Base-by-base conservation (phyloP, 2,329 filamentous ascomycete genomes). In the Chaetoscypha palmicola region DNA sequence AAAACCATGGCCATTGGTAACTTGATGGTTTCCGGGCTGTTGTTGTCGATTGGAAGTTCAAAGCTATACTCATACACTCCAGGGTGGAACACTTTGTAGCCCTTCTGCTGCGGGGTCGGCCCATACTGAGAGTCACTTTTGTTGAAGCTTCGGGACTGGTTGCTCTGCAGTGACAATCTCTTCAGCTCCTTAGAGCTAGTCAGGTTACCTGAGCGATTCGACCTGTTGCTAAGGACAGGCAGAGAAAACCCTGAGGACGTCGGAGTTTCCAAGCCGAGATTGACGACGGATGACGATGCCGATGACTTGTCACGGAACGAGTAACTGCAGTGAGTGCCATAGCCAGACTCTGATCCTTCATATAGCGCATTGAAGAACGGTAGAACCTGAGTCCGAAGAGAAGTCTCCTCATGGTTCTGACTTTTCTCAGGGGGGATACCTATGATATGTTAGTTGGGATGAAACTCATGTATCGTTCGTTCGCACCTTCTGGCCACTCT, bases 401-500 rank as follows among this genome's bases (percentile, higher is more conserved):
- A 86, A 54, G 92, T 85, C 50, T 87, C 85, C 60, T 97, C 89
- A 57, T 79, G 83, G 41, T 87, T 80, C 31, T 94, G 86, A 1
- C 83, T 75, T 64, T 94, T 95, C 45, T 83, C 75, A 0, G 90
- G 89, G 2, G 92, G 91, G 22, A 97, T 92, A 39, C 89, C 79
- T 80, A 49, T 23, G 11, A 34, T 30, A 26, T 44, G 5, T 5
- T 47, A 20, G 32, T 36, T 16, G 14, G n/a, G n/a, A n/a, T n/a
- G n/a, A n/a, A n/a, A n/a, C n/a, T n/a, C n/a, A n/a, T n/a, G 10
- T 37, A 11, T 24, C 14, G 16, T 24, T 31, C 17, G 28, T 17
- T 73, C 75, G 85, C 68, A 76, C 79, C 88, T 68, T 97, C 92
- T 12, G 92, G 91, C 92, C 92, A 98, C 60, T 95, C 89, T 1